A percentile compares a stretch with the other conserved stretches of the same genome.
Evolutionary conservation across 2,329 filamentous ascomycete species (phyloP).

Genomic region (Ascochyta rabiei): DNA sequence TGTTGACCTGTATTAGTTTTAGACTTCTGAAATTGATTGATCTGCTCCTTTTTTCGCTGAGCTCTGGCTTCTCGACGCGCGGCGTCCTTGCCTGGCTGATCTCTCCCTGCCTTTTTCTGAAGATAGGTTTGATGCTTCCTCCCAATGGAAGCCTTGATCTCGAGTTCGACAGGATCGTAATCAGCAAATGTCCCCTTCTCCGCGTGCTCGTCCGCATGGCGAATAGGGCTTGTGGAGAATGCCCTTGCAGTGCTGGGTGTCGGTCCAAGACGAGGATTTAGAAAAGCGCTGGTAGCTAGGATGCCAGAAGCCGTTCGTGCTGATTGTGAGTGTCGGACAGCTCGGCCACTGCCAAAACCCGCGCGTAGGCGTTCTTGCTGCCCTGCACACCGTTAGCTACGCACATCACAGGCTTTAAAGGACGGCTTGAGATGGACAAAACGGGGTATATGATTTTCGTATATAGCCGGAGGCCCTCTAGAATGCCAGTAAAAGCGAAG

Average conservation of each 20-base stretch:
- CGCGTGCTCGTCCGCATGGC: background rate
- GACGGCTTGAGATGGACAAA: background rate
- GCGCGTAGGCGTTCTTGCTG: background rate
- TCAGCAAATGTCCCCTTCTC: background rate
- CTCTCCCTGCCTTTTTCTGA: background rate
- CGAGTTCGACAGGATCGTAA: background rate
- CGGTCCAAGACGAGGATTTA: slow-evolving; percentile 4
- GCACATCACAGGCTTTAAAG: slow-evolving; percentile 27
- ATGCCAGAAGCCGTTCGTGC: background rate
- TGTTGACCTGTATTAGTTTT: background rate
- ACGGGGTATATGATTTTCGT: slow-evolving; percentile 37
- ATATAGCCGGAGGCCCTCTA: slow-evolving; percentile 28
- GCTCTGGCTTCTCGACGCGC: background rate
- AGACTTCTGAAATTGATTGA: background rate
- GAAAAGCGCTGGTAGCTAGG: background rate
- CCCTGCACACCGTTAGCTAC: slow-evolving; percentile 32
- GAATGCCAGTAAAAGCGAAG: slow-evolving; percentile 18
- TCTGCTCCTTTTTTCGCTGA: background rate
- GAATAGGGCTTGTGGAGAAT: slow-evolving; percentile 10
- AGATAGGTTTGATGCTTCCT: background rate
- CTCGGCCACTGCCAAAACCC: background rate
- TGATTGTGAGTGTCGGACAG: background rate
- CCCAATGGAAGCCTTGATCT: background rate
- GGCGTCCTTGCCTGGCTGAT: no score
- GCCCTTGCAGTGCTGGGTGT: background rate